Base-by-base conservation (phyloP, 768 basidiomycete genomes). In the Lactifluus piperatus region DNA sequence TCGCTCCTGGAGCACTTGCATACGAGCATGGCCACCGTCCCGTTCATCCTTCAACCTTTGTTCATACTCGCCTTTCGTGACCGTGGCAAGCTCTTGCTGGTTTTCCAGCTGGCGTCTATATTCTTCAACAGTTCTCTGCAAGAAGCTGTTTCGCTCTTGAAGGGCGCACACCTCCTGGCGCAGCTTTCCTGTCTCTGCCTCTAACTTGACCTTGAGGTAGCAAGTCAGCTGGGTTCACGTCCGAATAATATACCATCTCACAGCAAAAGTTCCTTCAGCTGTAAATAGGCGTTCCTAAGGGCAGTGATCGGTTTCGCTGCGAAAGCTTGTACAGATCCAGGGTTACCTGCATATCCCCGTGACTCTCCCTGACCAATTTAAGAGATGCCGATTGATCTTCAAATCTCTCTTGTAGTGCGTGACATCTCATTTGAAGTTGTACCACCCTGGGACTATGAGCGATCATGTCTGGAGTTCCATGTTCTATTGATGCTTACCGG, bases 371-470 rank as follows among this genome's bases (percentile, higher is more conserved):
- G 7, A 79, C 76, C 24, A 83, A 68, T 26, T 76, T 74, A 48
- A 83, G 68, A 1, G 81, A 79, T 6, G 79, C 70, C 1, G 75
- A 68, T 62, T 84, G 83, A 16, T 81, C 77, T 13, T 86, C 83
- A 53, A 79, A 80, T 26, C 82, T 77, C 54, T 86, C 82, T 65
- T 85, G 79, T 16, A 83, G 71, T 37, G 75, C 68, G 77, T 81
- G 63, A 22, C 29, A 63, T 32, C 51, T 58, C 56, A 51, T 60
- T 30, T 64, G 62, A 18, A 54, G 37, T 59, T 65, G 62, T 39
- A 51, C 55, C n/a, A 22, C 26, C 48, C 64, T 65, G 39, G 18
- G 32, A 8, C n/a, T 20, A 18, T 22, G 13, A 47, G 54, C 41
- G 20, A 49, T 26, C 22, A 54, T 30, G n/a, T 27, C 29, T 5